Conservation (phyloP, 2,329 filamentous ascomycete species). For the Penicillium sp. region DNA sequence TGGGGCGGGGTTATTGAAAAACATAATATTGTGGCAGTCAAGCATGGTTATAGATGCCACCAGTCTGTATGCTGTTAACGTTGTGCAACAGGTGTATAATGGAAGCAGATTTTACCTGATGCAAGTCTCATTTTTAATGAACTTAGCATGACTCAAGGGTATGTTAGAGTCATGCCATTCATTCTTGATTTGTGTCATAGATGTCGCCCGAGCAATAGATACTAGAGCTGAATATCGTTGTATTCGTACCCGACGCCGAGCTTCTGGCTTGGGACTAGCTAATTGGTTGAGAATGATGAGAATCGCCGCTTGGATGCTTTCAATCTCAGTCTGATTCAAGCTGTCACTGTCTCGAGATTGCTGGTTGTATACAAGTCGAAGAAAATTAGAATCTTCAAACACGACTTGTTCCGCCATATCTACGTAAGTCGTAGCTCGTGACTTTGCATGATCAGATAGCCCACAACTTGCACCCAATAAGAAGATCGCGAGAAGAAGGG, state of each 20-base stretch:
- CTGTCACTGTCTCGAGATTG: neutral
- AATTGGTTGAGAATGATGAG: conserved; percentile 13
- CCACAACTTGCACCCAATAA: conserved; percentile 9
- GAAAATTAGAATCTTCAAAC: conserved; percentile 5
- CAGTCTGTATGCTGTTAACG: neutral
- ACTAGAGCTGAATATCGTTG: conserved; percentile 15
- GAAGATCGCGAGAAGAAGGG: conserved; percentile 5
- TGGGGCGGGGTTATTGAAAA: conserved; percentile 11
- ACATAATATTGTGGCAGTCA: conserved; percentile 16
- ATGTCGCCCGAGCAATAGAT: conserved; percentile 11
- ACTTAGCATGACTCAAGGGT: neutral
- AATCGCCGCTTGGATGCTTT: conserved; percentile 13
- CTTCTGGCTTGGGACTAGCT: conserved; percentile 6
- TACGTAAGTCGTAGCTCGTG: neutral
- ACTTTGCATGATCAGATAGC: neutral
- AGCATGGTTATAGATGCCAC: conserved; percentile 19
- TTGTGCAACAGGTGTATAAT: neutral
- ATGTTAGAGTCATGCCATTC: conserved; percentile 3
- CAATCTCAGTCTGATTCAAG: neutral
- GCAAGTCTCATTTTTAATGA: conserved; percentile 9
- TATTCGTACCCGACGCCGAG: conserved; percentile 11
- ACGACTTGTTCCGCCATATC: conserved; percentile 5
- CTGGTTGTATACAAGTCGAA: conserved; percentile 1
- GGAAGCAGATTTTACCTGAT: conserved; percentile 2
- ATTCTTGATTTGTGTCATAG: conserved; percentile 7